Base-by-base conservation (phyloP, 139 green algal genomes). In the Nannochloris sp. region DNA sequence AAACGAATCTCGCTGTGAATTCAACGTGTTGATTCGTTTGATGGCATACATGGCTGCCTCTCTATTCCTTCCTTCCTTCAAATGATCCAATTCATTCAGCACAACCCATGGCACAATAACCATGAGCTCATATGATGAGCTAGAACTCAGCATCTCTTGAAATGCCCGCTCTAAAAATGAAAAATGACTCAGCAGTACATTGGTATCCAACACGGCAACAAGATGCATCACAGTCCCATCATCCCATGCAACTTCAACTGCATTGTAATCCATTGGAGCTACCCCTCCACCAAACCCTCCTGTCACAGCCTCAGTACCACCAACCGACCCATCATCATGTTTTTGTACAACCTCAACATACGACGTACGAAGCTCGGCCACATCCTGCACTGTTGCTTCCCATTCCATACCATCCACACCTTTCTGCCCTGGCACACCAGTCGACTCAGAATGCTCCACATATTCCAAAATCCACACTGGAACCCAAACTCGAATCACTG, bases 71-170 rank as follows among this genome's bases (percentile, higher is more conserved):
- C 5, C n/a, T 25, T 49, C 54, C 60, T 80, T 80, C 7, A 80
- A 68, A 57, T 48, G 49, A 56, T 80, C 73, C 50, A 80, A 69
- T 31, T 80, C 73, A 51, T 72, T 73, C 58, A 80, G 58, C 49
- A 80, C 73, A 12, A 70, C 51, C 64, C 71, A 80, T 43, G 73
- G 73, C 25, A 80, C 72, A 19, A 80, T 15, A n/a, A 76, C 46
- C 64, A 72, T 29, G 31, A 70, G 53, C 44, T 80, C 71, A n/a
- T 79, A 57, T 23, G 14, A 48, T 4, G 69, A 43, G 2, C 0
- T 40, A 40, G 34, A 40, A 40, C 34, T 27, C 8, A 19, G 54
- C 21, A 71, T 55, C 4, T 51, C 43, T 4, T 48, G 40, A 18
- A 73, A 48, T 1, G 48, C 23, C 1, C 58, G 37, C 50, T 80